Conservation (phyloP, 2,329 filamentous ascomycete species). For the Ascochyta koolunga region DNA sequence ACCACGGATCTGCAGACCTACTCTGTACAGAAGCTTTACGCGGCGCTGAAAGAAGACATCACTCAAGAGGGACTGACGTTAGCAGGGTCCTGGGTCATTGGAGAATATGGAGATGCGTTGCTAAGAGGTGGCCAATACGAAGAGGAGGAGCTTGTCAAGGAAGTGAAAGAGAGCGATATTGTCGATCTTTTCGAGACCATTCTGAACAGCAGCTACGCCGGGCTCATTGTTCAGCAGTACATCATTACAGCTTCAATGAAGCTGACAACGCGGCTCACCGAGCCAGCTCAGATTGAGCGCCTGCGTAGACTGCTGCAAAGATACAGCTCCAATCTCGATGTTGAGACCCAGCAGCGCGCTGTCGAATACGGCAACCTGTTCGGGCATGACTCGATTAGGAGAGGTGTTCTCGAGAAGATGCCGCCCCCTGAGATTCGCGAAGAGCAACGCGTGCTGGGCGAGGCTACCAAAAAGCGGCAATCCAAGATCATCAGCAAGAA, state of each 20-base stretch:
- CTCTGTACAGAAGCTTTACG: slow-evolving; percentile 92
- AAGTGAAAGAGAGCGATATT: slow-evolving; percentile 86
- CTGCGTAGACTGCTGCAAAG: slow-evolving; percentile 77
- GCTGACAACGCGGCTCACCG: slow-evolving; percentile 84
- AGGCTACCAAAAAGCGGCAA: slow-evolving; percentile 64
- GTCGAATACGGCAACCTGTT: slow-evolving; percentile 98
- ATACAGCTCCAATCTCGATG: slow-evolving; percentile 85
- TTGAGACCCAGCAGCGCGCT: slow-evolving; percentile 94
- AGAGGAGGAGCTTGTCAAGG: slow-evolving; percentile 84
- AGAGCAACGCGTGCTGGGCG: slow-evolving; percentile 87
- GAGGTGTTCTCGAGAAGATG: slow-evolving; percentile 96
- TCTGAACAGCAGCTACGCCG: slow-evolving; percentile 91
- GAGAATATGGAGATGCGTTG: slow-evolving; percentile 93
- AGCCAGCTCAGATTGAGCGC: slow-evolving; percentile 84
- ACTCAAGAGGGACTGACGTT: slow-evolving; percentile 95
- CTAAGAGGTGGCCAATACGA: slow-evolving; percentile 89
- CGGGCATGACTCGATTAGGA: slow-evolving; percentile 81
- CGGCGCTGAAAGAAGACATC: slow-evolving; percentile 91
- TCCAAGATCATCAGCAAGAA: slow-evolving; percentile 67
- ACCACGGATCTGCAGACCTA: slow-evolving; percentile 95
- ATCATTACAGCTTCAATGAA: slow-evolving; percentile 96
- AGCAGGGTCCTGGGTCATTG: slow-evolving; percentile 95
- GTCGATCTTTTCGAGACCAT: slow-evolving; percentile 92
- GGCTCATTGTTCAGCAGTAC: slow-evolving; percentile 90
- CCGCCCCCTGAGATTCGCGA: slow-evolving; percentile 96